Conservation (phyloP, 768 basidiomycete species). For the Phanerochaete sordida region DNA sequence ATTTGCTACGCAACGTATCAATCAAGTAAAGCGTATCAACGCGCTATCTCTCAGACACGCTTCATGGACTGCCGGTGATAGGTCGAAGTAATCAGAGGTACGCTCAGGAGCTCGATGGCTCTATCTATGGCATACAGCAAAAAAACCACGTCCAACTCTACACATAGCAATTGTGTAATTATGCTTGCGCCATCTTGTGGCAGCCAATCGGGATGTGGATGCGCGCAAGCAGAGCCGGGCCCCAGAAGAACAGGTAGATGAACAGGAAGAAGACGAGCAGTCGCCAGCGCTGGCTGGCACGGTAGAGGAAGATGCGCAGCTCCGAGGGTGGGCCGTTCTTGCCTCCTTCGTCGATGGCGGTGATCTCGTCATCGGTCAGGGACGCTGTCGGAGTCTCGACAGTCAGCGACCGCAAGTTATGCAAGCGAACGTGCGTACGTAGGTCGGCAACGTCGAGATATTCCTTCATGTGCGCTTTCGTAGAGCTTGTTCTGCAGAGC, state of each 20-base stretch:
- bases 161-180: too few relatives aligned
- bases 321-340: conserved; percentile 42
- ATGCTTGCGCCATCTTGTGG: neutral
- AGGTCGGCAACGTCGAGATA: conserved; percentile 67
- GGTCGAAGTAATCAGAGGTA: too few relatives aligned
- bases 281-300: neutral
- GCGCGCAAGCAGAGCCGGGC: neutral
- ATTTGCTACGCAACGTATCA: too few relatives aligned
- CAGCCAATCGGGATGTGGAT: neutral
- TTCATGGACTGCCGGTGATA: too few relatives aligned
- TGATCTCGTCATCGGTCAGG: conserved; percentile 55
- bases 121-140: too few relatives aligned
- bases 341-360: conserved; percentile 61
- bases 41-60: too few relatives aligned
- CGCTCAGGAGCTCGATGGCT: too few relatives aligned
- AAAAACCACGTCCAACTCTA: too few relatives aligned
- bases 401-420: neutral
- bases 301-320: neutral
- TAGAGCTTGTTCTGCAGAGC: conserved; percentile 52
- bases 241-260: neutral
- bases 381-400: conserved; percentile 36
- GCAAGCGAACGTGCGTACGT: conserved; percentile 24
- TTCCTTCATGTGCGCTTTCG: conserved; percentile 55
- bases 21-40: too few relatives aligned
- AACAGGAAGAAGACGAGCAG: neutral